These are phyloP conservation scores for Quercus wislizeni DNA, from an alignment of 306 rosid genomes.

Conservation along the genomic window DNA sequence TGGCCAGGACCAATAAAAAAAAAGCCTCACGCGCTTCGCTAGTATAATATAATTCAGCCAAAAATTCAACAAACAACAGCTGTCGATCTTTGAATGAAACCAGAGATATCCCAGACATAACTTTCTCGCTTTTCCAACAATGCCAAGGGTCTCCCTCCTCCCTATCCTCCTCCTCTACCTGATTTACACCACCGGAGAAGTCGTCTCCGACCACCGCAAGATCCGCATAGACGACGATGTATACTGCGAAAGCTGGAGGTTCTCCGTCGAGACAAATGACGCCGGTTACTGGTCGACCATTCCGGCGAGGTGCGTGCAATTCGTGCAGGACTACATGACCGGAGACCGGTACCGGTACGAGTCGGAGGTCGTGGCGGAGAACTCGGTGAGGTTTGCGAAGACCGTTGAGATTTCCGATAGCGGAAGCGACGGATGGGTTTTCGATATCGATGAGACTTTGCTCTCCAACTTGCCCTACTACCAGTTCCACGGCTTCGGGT, in stretches of 20 bases:
- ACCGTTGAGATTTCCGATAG: slow-evolving; percentile 29
- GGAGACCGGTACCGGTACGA: slow-evolving; percentile 53
- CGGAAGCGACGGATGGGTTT: slow-evolving; percentile 80
- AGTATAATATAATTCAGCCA: no score
- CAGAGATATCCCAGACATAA: slow-evolving; percentile 23
- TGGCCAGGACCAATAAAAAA: no score
- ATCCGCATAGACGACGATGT: slow-evolving; percentile 15
- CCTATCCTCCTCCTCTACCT: slow-evolving; percentile 15
- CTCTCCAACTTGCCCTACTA: slow-evolving; percentile 73
- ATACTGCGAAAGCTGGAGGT: slow-evolving; percentile 87
- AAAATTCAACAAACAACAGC: no score
- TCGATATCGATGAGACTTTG: slow-evolving; percentile 84
- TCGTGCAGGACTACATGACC: slow-evolving; percentile 55
- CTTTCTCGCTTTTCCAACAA: slow-evolving; percentile 40
- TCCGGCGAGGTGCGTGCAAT: slow-evolving; percentile 44
- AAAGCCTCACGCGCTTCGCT: no score
- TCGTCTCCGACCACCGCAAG: slow-evolving; percentile 7
- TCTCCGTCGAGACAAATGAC: slow-evolving; percentile 73
- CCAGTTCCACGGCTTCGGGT: slow-evolving; percentile 61
- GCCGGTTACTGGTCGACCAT: slow-evolving; percentile 56
- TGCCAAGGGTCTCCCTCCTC: slow-evolving; percentile 29
- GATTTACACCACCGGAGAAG: slow-evolving; percentile 21
- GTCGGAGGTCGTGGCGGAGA: slow-evolving; percentile 26
- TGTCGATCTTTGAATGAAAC: slow-evolving; percentile 1
- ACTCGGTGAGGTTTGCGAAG: slow-evolving; percentile 42